phyloP scores from a whole-genome alignment of 192 early-diverging fungal genomes.

The Coemansia sp. region DNA sequence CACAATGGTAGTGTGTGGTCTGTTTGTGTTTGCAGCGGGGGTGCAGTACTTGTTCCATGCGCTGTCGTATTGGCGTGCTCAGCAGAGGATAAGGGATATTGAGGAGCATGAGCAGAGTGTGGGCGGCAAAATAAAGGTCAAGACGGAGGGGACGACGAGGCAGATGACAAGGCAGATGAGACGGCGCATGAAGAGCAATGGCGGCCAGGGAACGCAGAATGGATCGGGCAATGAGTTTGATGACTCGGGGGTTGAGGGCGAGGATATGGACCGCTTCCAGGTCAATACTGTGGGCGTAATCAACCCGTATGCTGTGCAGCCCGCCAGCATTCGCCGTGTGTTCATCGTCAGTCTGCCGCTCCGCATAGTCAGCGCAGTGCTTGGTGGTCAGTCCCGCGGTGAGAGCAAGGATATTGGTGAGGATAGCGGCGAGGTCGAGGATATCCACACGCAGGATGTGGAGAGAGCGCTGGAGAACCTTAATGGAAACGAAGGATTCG shows the following conservation, averaged over 20 bases:
- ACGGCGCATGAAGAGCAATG: conserved; percentile 22
- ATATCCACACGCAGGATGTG: neutral
- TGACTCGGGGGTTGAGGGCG: conserved; percentile 44
- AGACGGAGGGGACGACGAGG: conserved; percentile 6
- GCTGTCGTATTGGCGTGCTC: conserved; percentile 64
- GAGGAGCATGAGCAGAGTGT: conserved; percentile 21
- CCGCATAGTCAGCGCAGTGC: conserved; percentile 9
- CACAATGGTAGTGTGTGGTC: conserved; percentile 53
- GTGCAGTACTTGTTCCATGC: conserved; percentile 68
- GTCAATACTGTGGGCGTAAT: conserved; percentile 51
- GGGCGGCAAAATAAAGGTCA: conserved; percentile 20
- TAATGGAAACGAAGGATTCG: conserved; percentile 1
- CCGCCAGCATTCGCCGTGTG: conserved; percentile 35
- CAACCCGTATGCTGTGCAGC: conserved; percentile 48
- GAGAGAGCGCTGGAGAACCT: conserved; percentile 5
- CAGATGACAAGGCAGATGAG: conserved; percentile 20
- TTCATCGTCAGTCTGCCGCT: conserved; percentile 34
- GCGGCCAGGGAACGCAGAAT: neutral
- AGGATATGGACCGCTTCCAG: conserved; percentile 26
- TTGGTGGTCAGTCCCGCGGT: no score
- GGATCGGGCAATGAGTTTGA: conserved; percentile 12
- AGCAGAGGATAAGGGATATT: conserved; percentile 52
- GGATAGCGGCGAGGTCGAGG: neutral
- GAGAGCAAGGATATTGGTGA: neutral
- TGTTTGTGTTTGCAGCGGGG: conserved; percentile 56